These are phyloP conservation scores for Platismatia glauca DNA, from an alignment of 495 filamentous ascomycete species.

Conservation along the genomic window DNA sequence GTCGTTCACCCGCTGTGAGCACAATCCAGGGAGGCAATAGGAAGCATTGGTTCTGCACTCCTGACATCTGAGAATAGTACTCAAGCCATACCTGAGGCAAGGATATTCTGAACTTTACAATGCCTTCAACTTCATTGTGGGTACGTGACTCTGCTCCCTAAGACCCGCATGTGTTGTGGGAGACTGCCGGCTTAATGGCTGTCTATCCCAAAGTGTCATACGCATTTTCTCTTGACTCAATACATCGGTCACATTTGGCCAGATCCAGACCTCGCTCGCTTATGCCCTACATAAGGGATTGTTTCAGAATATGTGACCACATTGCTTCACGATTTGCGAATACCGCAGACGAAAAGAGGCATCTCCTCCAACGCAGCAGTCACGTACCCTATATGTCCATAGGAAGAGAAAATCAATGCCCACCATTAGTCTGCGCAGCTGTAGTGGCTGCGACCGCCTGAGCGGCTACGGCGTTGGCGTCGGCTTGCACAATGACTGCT, in stretches of 20 bases:
- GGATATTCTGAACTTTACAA: not conserved
- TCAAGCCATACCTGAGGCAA: not conserved
- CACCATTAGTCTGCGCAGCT: conserved; percentile 23
- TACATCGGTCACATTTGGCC: not conserved
- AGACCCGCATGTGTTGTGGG: not conserved
- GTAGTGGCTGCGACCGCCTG: conserved; percentile 17
- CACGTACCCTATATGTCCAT: not conserved
- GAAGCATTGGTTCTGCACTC: not conserved
- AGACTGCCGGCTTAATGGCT: not conserved
- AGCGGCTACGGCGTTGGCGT: conserved; percentile 42
- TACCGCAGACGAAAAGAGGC: not conserved
- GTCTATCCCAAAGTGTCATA: not conserved
- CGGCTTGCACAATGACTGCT: conserved; percentile 71
- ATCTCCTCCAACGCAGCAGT: not conserved
- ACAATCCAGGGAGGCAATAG: not conserved
- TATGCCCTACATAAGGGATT: not conserved
- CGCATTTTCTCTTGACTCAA: not conserved
- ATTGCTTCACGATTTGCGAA: not conserved
- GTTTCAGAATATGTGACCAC: not conserved
- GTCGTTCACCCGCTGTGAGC: not conserved
- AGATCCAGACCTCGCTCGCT: not conserved
- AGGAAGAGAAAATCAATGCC: not conserved
- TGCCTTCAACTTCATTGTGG: not conserved
- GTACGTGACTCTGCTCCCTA: no score
- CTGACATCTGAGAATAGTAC: not conserved